Base-by-base conservation (phyloP, 2,329 filamentous ascomycete species). In the Nectriaceae sp. region DNA sequence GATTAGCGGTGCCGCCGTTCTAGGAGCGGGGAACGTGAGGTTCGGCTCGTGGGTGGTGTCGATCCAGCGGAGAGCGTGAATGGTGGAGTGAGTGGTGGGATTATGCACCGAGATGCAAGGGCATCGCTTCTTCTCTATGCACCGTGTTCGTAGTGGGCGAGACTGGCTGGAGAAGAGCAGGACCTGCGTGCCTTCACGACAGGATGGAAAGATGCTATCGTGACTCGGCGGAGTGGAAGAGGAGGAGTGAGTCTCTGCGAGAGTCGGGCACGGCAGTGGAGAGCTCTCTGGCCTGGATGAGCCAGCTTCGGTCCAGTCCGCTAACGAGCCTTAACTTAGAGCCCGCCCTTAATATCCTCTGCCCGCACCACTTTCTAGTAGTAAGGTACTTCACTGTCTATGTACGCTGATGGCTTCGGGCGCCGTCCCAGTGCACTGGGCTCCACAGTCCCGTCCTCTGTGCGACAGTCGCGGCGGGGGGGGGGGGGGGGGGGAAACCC, bases 171-270 rank as follows among this genome's bases (percentile, higher is more conserved):
- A 31, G 26, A 31, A 31, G 15, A 31, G 26, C 8, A 31, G 26
- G 26, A 15, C 8, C 15, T 15, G 10, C 26, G 8, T 15, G 26
- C 10, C 10, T 31, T 31, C 26, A 10, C 26, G 8, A 15, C 26
- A 10, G 26, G 10, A 31, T n/a, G n/a, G n/a, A n/a, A n/a, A n/a
- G n/a, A 31, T 15, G 26, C 15, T 31, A 50, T 50, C 33, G 19
- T 50, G 36, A 31, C 40, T 39, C 40, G 48, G 44, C 40, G 48
- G 35, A 47, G 44, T 50, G 48, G 44, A 47, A 50, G 48, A 47
- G 44, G 44, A 47, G 26, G 39, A 40, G 29, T 10, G 26, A 15
- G 19, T 40, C 29, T 18, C 16, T 21, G 26, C 26, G 26, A 15
- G 26, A 31, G 8, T 8, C 26, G 15, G 26, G 15, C 26, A 31